Evolutionary conservation across 257 asterid genomes (phyloP), one percentile per base, ranked within the genome.

Genomic region (Fraxinus cuspidata): DNA sequence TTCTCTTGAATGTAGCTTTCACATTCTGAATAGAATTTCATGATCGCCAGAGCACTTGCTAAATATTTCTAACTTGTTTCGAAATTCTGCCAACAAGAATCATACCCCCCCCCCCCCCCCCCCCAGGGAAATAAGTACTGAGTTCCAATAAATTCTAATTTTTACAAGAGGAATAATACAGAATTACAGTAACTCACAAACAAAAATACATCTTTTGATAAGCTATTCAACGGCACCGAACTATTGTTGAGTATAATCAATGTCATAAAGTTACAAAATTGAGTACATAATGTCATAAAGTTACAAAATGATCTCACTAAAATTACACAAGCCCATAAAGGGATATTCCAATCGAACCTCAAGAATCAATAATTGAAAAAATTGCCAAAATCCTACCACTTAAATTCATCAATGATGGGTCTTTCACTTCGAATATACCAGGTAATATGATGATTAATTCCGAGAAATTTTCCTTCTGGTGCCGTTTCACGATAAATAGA

Each of bases 331-430:
- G 6, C 69, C 34, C 19, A 23, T 25, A 25, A 68, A 75, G 23
- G 63, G 56, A 72, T 29, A 44, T 53, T 64, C 44, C 77, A 64
- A 49, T 37, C 66, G 27, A 64, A 47, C 44, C 70, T 74, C 82
- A 85, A 86, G 72, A 89, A 85, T 83, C 78, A 83, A 89, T 83
- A 84, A 56, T 66, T 68, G 63, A 76, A 16, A 76, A 78, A 73
- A 78, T 67, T 70, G 81, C 38, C 75, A 82, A 60, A 29, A 38
- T 34, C 34, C 87, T 80, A 69, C 69, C 76, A 64, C 63, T 67
- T 47, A 53, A 82, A 86, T 72, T 79, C 65, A 70, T 72, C 51
- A 60, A 74, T 16, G 67, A 49, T 75, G 78, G 38, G n/a, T 77
- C 79, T 73, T 67, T 63, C 69, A 63, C 68, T 67, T 63, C 34